These are phyloP conservation scores for Salix koriyanagi DNA, from an alignment of 345 rosid species.

Conservation along the genomic window DNA sequence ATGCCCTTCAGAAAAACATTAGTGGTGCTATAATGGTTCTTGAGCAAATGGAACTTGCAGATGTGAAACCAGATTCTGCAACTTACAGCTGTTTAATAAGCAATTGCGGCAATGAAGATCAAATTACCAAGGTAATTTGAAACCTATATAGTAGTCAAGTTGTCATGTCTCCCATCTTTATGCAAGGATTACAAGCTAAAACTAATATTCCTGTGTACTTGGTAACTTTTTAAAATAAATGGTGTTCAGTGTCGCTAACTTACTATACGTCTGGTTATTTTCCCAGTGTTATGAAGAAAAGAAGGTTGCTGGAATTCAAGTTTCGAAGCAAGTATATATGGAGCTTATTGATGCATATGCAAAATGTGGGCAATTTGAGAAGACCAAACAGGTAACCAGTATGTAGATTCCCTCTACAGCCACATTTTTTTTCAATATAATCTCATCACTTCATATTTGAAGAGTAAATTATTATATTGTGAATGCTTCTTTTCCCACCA, in stretches of 20 bases:
- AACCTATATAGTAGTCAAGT: background rate
- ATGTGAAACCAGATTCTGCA: slow-evolving; percentile 66
- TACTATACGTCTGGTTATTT: background rate
- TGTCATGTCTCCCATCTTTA: background rate
- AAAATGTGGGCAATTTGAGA: slow-evolving; percentile 64
- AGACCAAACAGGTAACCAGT: slow-evolving; percentile 70
- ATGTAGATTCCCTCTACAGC: background rate
- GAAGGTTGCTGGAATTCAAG: slow-evolving; percentile 36
- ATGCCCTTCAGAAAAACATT: slow-evolving; percentile 52
- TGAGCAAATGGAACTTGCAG: slow-evolving; percentile 63
- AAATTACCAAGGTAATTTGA: slow-evolving; percentile 56
- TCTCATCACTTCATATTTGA: background rate
- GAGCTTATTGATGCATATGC: slow-evolving; percentile 72
- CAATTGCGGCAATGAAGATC: slow-evolving; percentile 49
- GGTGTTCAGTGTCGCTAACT: background rate
- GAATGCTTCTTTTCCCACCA: background rate
- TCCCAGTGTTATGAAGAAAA: slow-evolving; percentile 53
- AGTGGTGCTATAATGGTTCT: slow-evolving; percentile 46
- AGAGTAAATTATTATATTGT: background rate
- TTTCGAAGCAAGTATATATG: slow-evolving; percentile 60
- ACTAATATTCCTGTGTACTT: background rate
- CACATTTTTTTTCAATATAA: background rate
- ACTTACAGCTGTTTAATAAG: slow-evolving; percentile 65
- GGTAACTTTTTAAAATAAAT: background rate
- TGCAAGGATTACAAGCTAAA: background rate